Conservation (phyloP, 176 grass and related monocot species). For the Oryza coarctata region DNA sequence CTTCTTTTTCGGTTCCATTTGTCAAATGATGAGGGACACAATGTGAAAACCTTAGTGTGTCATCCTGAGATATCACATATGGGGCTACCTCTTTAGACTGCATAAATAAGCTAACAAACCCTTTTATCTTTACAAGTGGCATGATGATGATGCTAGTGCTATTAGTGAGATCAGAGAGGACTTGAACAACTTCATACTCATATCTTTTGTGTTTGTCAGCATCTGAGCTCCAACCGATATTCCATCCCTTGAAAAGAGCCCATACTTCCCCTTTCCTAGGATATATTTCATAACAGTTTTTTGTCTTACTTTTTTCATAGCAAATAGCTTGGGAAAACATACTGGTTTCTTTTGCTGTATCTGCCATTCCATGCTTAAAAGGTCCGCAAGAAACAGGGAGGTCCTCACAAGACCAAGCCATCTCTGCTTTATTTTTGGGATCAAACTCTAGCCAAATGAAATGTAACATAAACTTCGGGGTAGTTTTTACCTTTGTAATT, state of each 20-base stretch:
- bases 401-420: slow-evolving; percentile 44
- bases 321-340: slow-evolving; percentile 72
- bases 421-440: slow-evolving; percentile 43
- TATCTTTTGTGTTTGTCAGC: slow-evolving; percentile 31
- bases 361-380: slow-evolving; percentile 52
- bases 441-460: slow-evolving; percentile 72
- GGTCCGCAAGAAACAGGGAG: slow-evolving; percentile 73
- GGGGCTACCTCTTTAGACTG: slow-evolving; percentile 52
- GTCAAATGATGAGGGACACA: slow-evolving; percentile 50
- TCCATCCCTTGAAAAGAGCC: slow-evolving; percentile 80
- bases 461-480: slow-evolving; percentile 44
- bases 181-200: slow-evolving; percentile 77
- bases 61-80: slow-evolving; percentile 60
- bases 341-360: slow-evolving; percentile 35
- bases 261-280: slow-evolving; percentile 83
- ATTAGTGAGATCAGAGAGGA: slow-evolving; percentile 60
- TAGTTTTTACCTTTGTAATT: slow-evolving; percentile 53
- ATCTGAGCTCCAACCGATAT: slow-evolving; percentile 58
- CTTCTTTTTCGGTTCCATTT: slow-evolving; percentile 54
- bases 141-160: slow-evolving; percentile 56
- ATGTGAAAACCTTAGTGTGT: slow-evolving; percentile 83
- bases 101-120: slow-evolving; percentile 73
- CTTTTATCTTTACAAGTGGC: slow-evolving; percentile 70
- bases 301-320: slow-evolving; percentile 42
- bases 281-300: slow-evolving; percentile 58